Evolutionary conservation across 2,329 filamentous ascomycete species (phyloP).

Genomic region (Didymella sp.): DNA sequence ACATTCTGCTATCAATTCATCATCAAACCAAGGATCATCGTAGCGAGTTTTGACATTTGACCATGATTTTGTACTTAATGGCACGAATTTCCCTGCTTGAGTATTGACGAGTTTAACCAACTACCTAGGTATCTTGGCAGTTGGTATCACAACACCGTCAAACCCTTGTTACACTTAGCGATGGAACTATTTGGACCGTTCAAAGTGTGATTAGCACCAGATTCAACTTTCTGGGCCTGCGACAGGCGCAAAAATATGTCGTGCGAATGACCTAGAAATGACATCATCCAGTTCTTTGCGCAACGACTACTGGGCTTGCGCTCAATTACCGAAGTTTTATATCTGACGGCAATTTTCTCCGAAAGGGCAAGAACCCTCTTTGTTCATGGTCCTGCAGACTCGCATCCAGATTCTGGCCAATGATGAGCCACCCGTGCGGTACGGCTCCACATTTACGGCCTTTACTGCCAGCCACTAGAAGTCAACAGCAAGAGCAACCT

Average conservation of each 20-base stretch:
- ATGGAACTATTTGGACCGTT: neutral
- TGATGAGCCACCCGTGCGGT: neutral
- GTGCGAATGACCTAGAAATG: neutral
- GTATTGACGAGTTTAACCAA: too few relatives aligned
- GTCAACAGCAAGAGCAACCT: neutral
- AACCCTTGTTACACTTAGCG: neutral
- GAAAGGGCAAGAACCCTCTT: neutral
- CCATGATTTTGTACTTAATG: neutral
- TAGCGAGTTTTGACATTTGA: too few relatives aligned
- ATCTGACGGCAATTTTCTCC: neutral
- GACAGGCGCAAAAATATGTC: neutral
- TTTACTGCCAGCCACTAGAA: neutral
- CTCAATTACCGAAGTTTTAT: neutral
- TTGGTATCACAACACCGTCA: neutral
- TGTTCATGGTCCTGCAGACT: neutral
- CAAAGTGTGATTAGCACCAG: neutral
- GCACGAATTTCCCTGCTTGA: too few relatives aligned
- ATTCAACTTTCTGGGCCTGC: neutral
- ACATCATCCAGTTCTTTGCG: neutral
- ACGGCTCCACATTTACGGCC: neutral
- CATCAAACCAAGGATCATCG: too few relatives aligned
- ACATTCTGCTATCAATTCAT: neutral
- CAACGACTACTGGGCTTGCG: neutral
- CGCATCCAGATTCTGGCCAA: neutral
- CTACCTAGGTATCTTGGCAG: neutral